A percentile compares a stretch with the other conserved stretches of the same genome.
These are phyloP conservation scores for Pichia sp. DNA, from an alignment of 1,139 yeast genomes.

Conservation along the genomic window DNA sequence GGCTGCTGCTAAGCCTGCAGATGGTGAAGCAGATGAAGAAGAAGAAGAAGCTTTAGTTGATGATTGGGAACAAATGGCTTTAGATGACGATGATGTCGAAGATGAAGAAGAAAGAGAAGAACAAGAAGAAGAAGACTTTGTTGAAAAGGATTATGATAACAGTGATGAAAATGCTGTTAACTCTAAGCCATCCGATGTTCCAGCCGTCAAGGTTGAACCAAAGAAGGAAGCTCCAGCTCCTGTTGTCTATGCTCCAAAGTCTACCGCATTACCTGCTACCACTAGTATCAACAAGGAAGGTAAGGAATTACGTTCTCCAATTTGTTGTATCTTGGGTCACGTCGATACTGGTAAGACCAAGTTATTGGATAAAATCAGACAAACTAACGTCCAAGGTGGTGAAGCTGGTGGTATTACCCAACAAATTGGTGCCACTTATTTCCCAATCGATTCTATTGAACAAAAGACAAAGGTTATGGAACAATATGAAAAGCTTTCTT, in stretches of 20 bases:
- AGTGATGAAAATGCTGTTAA: slow-evolving; percentile 22
- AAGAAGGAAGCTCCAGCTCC: slow-evolving; percentile 24
- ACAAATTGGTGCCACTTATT: slow-evolving; percentile 99
- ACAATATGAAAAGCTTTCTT: slow-evolving; percentile 76
- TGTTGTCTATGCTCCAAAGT: slow-evolving; percentile 14
- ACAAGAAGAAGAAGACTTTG: slow-evolving; percentile 30
- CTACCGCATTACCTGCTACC: slow-evolving; percentile 24
- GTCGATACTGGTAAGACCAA: slow-evolving; percentile 99
- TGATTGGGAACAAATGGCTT: slow-evolving; percentile 65
- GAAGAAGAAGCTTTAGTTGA: slow-evolving; percentile 58
- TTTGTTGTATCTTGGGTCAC: slow-evolving; percentile 98
- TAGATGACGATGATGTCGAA: slow-evolving; percentile 51
- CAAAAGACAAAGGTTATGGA: slow-evolving; percentile 92
- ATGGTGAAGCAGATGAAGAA: slow-evolving; percentile 36
- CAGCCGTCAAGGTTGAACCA: slow-evolving; percentile 14
- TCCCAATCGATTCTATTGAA: slow-evolving; percentile 94
- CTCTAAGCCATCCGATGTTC: background rate
- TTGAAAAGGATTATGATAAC: slow-evolving; percentile 22
- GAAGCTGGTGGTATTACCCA: slow-evolving; percentile 99
- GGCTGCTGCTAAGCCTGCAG: slow-evolving; percentile 19
- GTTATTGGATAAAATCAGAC: slow-evolving; percentile 93
- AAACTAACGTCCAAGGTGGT: slow-evolving; percentile 99
- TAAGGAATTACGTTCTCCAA: slow-evolving; percentile 86
- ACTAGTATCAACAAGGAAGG: slow-evolving; percentile 23
- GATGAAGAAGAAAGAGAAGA: slow-evolving; percentile 28